Evolutionary conservation across 2,329 filamentous ascomycete species (phyloP).

Genomic region (Ophiostoma piceae): DNA sequence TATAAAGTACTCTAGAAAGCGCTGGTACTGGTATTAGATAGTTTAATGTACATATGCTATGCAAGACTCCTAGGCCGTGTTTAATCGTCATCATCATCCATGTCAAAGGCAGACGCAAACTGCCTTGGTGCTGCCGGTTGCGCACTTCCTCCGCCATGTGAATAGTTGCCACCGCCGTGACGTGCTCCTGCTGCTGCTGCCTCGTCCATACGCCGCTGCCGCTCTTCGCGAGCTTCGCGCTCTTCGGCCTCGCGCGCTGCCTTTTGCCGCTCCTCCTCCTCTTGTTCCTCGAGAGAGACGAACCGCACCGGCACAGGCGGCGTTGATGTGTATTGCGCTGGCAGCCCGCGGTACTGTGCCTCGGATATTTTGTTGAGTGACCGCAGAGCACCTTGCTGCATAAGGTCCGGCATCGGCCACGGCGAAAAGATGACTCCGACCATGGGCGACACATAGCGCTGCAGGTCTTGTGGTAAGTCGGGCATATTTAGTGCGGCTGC

Average conservation of each 20-base stretch:
- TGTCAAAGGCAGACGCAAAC: slow-evolving; percentile 27
- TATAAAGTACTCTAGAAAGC: background rate
- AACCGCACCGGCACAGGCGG: slow-evolving; percentile 47
- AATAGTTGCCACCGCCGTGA: background rate
- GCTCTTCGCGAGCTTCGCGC: slow-evolving; percentile 41
- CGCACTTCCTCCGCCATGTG: background rate
- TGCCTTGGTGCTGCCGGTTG: slow-evolving; percentile 22
- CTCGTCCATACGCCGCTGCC: slow-evolving; percentile 42
- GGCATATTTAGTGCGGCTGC: slow-evolving; percentile 26
- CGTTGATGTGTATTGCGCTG: slow-evolving; percentile 40
- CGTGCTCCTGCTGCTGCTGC: slow-evolving; percentile 36
- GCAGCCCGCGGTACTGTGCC: background rate
- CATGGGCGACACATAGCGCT: slow-evolving; percentile 50
- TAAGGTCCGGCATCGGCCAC: slow-evolving; percentile 68
- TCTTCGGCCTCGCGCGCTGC: slow-evolving; percentile 35
- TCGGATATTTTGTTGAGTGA: slow-evolving; percentile 51
- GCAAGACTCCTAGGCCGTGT: background rate
- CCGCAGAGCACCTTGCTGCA: slow-evolving; percentile 63
- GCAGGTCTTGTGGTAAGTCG: slow-evolving; percentile 47
- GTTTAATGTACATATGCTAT: background rate
- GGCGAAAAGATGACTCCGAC: slow-evolving; percentile 62
- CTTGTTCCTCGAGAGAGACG: slow-evolving; percentile 45
- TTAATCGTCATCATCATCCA: slow-evolving; percentile 26
- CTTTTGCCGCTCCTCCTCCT: slow-evolving; percentile 49
- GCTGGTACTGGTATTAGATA: background rate